Evolutionary conservation across 1,284 basidiomycete genomes (phyloP).

Genomic region (Fomes fomentarius): DNA sequence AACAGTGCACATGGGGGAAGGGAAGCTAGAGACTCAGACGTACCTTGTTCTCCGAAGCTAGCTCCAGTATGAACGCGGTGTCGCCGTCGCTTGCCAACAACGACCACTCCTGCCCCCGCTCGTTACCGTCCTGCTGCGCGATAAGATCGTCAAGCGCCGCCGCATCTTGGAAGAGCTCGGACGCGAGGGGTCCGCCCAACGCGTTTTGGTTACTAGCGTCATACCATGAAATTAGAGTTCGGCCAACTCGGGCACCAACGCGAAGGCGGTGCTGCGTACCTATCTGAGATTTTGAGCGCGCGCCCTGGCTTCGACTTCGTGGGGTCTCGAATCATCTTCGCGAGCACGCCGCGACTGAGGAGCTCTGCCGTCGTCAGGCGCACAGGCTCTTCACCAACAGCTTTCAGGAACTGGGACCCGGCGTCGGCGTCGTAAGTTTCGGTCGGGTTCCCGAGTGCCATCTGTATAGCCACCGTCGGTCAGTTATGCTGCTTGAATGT

Average conservation of each 20-base stretch:
- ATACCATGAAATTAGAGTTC: not conserved
- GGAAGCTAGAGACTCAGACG: too few species aligned
- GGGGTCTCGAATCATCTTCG: conserved; percentile 66
- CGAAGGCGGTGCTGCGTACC: conserved; percentile 37
- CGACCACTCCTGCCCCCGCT: conserved; percentile 71
- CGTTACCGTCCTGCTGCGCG: conserved; percentile 36
- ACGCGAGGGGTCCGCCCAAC: conserved; percentile 63
- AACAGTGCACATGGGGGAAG: too few species aligned
- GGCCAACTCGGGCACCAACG: not conserved
- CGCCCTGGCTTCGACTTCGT: conserved; percentile 66
- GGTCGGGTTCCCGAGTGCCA: conserved; percentile 73
- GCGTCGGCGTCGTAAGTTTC: conserved; percentile 64
- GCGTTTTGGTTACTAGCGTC: conserved; percentile 62
- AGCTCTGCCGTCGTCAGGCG: conserved; percentile 60
- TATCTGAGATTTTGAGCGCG: conserved; percentile 74
- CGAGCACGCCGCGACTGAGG: conserved; percentile 61
- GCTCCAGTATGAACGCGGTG: conserved; percentile 67
- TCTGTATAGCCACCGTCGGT: conserved; percentile 45
- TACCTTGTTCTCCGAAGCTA: conserved; percentile 73
- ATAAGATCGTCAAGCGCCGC: conserved; percentile 57
- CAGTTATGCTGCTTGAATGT: too few species aligned
- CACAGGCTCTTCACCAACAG: conserved; percentile 55
- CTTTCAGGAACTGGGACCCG: conserved; percentile 59
- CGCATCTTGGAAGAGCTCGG: conserved; percentile 73
- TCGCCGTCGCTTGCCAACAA: conserved; percentile 75